Evolutionary conservation across 169 alveolate species (phyloP), one percentile per base, ranked within the genome.

Genomic region (Plasmodium vivax): DNA sequence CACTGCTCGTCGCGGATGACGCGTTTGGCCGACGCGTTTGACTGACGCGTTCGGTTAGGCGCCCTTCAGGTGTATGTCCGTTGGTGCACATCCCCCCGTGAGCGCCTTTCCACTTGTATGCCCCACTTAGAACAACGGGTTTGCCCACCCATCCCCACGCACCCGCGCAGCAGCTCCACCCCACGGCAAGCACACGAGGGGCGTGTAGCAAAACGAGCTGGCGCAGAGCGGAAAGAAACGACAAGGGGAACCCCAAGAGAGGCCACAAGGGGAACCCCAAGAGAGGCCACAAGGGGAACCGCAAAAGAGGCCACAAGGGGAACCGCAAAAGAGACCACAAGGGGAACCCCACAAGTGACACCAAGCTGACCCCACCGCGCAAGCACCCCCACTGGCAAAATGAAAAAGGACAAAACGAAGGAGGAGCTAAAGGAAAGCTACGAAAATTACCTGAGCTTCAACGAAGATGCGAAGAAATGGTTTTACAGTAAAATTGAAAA

Each of bases 381-480:
- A 43, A 43, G 16, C 9, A 43, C 54, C 16, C 54, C 54, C 16
- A 14, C 54, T 30, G 16, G 23, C 27, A 27, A 34, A 77, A 34
- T 77, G 84, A 38, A 30, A 41, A 77, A 77, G 51, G 90, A 82
- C 32, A 38, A 45, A 36, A 41, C 19, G 9, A 82, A 14, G 27
- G 75, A 82, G 8, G 80, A 82, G 34, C 36, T 41, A 51, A 82
- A 14, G 5, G 30, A 19, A 41, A 23, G 10, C 14, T 43, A 51
- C 8, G 77, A 45, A 82, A 12, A 82, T 51, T 82, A 82, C 7
- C 14, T 51, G 19, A 36, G 54, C 38, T 82, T 82, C n/a, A 58
- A 84, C 14, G 92, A 84, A 71, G 36, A 84, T 84, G 58, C 92
- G 32, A 84, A 84, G 74, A 58, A 68, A 34, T 84, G 92, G 92